Conservation (phyloP, 2,329 filamentous ascomycete genomes). For the Sclerotinia borealis region DNA sequence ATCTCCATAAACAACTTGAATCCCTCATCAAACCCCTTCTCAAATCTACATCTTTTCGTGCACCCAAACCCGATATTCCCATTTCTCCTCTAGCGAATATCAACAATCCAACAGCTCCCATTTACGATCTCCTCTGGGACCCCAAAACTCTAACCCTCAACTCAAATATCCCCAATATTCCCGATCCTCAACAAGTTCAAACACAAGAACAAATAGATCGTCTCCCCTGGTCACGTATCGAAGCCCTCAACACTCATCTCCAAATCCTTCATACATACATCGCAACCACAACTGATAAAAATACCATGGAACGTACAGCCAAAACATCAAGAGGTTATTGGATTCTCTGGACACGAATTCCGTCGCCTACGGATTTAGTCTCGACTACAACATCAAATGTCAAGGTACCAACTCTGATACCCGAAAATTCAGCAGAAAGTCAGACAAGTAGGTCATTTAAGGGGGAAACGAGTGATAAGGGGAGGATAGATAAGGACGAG, state of each 20-base stretch:
- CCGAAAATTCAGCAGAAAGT: constrained; percentile 14
- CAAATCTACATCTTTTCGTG: constrained; percentile 50
- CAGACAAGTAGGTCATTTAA: not conserved
- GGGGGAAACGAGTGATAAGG: not conserved
- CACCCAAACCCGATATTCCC: constrained; percentile 40
- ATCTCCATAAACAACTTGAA: constrained; percentile 54
- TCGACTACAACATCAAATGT: not conserved
- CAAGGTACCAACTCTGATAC: constrained; percentile 14
- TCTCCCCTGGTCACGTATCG: constrained; percentile 50
- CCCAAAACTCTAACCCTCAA: constrained; percentile 49
- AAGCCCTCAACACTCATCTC: constrained; percentile 59
- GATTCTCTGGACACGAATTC: constrained; percentile 59
- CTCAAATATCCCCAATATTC: constrained; percentile 62
- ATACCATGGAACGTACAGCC: constrained; percentile 53
- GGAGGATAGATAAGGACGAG: not conserved
- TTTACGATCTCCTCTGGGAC: constrained; percentile 61
- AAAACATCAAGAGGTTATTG: constrained; percentile 65
- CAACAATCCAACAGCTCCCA: constrained; percentile 33
- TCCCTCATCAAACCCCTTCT: constrained; percentile 53
- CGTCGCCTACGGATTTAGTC: constrained; percentile 34
- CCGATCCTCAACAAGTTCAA: constrained; percentile 39
- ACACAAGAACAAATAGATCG: constrained; percentile 20
- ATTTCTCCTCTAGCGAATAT: constrained; percentile 1
- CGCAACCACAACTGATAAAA: constrained; percentile 35
- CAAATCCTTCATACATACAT: constrained; percentile 55